phyloP scores from a whole-genome alignment of 805 yeast genomes.

The Monosporozyma aerobia region DNA sequence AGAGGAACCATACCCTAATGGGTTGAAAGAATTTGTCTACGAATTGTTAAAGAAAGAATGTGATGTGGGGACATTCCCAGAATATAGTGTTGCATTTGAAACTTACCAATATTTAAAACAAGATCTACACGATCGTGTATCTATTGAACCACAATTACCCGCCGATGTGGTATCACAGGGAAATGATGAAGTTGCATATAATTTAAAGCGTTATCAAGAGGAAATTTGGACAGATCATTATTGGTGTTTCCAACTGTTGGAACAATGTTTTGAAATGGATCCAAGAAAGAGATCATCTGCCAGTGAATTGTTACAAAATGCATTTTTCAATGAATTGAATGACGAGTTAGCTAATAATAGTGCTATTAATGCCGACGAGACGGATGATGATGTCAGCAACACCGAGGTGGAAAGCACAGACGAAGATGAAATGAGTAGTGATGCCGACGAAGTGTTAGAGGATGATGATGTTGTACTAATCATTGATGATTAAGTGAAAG shows the following conservation, averaged over 20 bases:
- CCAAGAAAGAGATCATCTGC: constrained; percentile 51
- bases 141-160: constrained; percentile 22
- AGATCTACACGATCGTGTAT: constrained; percentile 28
- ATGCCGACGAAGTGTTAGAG: constrained; percentile 14
- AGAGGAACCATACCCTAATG: constrained; percentile 32
- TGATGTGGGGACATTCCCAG: constrained; percentile 53
- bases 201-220: constrained; percentile 25
- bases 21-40: constrained; percentile 25
- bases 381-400: constrained; percentile 9
- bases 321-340: constrained; percentile 45
- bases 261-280: constrained; percentile 50
- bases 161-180: background rate
- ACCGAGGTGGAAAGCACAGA: constrained; percentile 21
- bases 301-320: constrained; percentile 43
- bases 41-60: constrained; percentile 25
- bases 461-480: constrained; percentile 20
- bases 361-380: constrained; percentile 7
- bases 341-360: constrained; percentile 11
- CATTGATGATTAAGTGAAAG: background rate
- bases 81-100: constrained; percentile 64
- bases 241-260: constrained; percentile 45
- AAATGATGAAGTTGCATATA: constrained; percentile 6
- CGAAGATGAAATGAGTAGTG: constrained; percentile 18
- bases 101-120: constrained; percentile 39
- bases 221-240: constrained; percentile 31